Percentiles rank a stretch among this genome's conserved stretches.
Conservation (phyloP, 192 early-diverging fungal species). For the Coemansia sp. region DNA sequence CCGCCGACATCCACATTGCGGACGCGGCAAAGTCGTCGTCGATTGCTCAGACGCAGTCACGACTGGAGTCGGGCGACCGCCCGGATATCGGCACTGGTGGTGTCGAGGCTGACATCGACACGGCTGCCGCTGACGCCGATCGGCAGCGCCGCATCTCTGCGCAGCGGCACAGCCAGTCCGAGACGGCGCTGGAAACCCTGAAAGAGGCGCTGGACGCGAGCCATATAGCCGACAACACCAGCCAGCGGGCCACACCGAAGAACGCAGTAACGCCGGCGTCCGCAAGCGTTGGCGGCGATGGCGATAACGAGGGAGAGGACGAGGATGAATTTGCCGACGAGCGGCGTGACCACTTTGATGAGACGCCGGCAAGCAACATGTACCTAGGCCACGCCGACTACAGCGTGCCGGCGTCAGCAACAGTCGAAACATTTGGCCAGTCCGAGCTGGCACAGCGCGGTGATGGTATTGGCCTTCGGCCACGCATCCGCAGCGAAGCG, state of each 20-base stretch:
- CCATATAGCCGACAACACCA: neutral
- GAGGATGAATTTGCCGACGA: neutral
- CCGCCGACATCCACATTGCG: neutral
- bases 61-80: constrained; percentile 15
- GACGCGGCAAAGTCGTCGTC: neutral
- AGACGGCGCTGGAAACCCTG: constrained; percentile 44
- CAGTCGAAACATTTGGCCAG: constrained; percentile 23
- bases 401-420: constrained; percentile 33
- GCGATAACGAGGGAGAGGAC: too few species aligned
- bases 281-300: too few species aligned
- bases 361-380: neutral
- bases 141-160: constrained; percentile 7
- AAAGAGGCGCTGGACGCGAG: constrained; percentile 16
- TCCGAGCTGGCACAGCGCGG: constrained; percentile 12
- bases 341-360: constrained; percentile 6
- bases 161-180: constrained; percentile 48
- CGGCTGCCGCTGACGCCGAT: neutral
- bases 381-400: constrained; percentile 17
- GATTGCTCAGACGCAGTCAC: constrained; percentile 4
- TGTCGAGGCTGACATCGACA: neutral
- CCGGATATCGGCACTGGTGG: neutral
- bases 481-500: constrained; percentile 26
- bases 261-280: neutral
- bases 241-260: neutral
- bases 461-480: neutral